Evolutionary conservation across 179 eudicot genomes (phyloP).

Genomic region (Gypsophila paniculata): DNA sequence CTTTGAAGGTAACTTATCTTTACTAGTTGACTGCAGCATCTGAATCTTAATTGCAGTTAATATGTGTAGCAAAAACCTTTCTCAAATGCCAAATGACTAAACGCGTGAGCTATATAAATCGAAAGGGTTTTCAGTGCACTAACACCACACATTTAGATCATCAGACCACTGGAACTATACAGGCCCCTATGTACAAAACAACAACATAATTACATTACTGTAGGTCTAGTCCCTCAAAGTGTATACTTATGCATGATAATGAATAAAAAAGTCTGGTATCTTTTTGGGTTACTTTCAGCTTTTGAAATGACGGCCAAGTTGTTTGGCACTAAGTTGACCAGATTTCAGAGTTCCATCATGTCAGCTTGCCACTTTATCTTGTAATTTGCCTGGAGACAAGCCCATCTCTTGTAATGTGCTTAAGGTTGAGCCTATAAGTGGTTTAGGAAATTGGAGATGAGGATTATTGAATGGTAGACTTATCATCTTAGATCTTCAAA

Average conservation of each 20-base stretch:
- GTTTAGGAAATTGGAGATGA: background rate
- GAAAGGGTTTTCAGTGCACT: background rate
- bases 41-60: background rate
- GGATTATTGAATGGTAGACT: too few relatives aligned
- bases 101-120: background rate
- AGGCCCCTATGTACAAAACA: background rate
- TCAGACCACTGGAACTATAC: background rate
- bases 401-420: background rate
- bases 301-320: background rate
- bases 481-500: too few relatives aligned
- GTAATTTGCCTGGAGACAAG: background rate
- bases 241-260: background rate
- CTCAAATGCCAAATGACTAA: constrained; percentile 2
- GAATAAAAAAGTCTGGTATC: background rate
- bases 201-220: background rate
- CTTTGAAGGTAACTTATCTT: constrained; percentile 57
- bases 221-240: background rate
- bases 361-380: background rate
- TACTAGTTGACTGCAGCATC: background rate
- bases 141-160: background rate
- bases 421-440: too few relatives aligned
- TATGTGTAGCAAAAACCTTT: background rate
- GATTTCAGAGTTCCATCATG: background rate
- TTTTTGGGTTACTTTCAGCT: background rate
- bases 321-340: background rate